Percentiles rank a stretch among this genome's conserved stretches.
Conservation (phyloP, 441 rosid genomes). For the Pelargonium exstipulatum region DNA sequence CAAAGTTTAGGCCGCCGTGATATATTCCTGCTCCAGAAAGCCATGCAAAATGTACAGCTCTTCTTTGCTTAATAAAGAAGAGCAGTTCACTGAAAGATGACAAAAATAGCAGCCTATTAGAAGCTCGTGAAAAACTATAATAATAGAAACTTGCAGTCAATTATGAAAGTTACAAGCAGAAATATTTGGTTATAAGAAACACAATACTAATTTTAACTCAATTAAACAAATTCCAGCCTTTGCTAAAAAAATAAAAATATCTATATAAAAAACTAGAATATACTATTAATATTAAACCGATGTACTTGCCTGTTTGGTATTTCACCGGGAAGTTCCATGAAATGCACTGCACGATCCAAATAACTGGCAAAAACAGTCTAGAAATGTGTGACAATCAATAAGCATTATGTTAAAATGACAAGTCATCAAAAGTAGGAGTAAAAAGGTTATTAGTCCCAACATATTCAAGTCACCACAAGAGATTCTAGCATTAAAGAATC, state of each 20-base stretch:
- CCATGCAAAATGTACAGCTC: slow-evolving; percentile 99
- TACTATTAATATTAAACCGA: slow-evolving; percentile 6
- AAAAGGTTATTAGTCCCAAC: neutral
- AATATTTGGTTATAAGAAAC: neutral
- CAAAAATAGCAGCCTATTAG: slow-evolving; percentile 25
- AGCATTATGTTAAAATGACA: slow-evolving; percentile 5
- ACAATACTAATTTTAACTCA: slow-evolving; percentile 8
- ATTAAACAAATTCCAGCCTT: slow-evolving; percentile 4
- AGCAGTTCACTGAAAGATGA: slow-evolving; percentile 68
- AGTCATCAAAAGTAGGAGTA: neutral
- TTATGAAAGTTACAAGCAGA: slow-evolving; percentile 13
- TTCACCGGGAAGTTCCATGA: slow-evolving; percentile 99
- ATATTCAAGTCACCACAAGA: slow-evolving; percentile 2
- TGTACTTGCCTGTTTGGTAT: slow-evolving; percentile 85
- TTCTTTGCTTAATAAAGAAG: slow-evolving; percentile 94
- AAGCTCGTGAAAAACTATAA: slow-evolving; percentile 15
- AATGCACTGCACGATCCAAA: slow-evolving; percentile 86
- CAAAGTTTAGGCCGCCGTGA: slow-evolving; percentile 96
- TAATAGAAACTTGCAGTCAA: slow-evolving; percentile 10
- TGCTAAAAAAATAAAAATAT: neutral
- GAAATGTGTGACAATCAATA: slow-evolving; percentile 22
- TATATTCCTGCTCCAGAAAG: slow-evolving; percentile 98
- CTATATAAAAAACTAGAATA: neutral
- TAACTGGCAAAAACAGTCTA: slow-evolving; percentile 89
- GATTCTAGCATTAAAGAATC: neutral